Conservation (phyloP, 768 basidiomycete genomes). For the Rhodocollybia butyracea region DNA sequence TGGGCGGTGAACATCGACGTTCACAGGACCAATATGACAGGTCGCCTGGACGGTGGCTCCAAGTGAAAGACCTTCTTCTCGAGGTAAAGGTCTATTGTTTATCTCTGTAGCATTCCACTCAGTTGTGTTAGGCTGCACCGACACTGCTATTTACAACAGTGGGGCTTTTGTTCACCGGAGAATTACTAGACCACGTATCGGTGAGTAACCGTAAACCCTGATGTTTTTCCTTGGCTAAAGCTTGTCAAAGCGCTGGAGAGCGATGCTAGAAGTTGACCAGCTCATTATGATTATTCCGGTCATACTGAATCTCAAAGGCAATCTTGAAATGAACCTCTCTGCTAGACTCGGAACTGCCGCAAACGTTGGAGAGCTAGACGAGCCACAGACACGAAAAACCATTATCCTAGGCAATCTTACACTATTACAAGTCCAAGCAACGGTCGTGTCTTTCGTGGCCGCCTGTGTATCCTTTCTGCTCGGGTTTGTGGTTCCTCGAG, state of each 20-base stretch:
- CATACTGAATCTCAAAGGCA: conserved; percentile 93
- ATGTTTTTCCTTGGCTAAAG: neutral
- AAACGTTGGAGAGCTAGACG: conserved; percentile 90
- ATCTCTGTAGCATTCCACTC: neutral
- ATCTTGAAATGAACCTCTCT: conserved; percentile 98
- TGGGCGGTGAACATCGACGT: conserved; percentile 13
- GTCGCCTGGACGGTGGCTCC: conserved; percentile 42
- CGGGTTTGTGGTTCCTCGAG: conserved; percentile 54
- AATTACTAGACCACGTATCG: conserved; percentile 83
- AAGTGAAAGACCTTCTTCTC: conserved; percentile 59
- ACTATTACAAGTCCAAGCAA: conserved; percentile 90
- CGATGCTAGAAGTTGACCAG: conserved; percentile 88
- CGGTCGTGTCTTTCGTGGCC: conserved; percentile 84
- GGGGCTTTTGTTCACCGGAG: conserved; percentile 87
- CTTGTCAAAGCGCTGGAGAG: conserved; percentile 68
- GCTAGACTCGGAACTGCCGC: conserved; percentile 93
- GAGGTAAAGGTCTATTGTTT: conserved; percentile 45
- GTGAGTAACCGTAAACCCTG: conserved; percentile 37
- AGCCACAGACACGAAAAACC: conserved; percentile 51
- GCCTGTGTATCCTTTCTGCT: conserved; percentile 74
- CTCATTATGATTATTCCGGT: conserved; percentile 96
- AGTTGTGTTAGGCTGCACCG: conserved; percentile 66
- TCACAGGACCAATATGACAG: neutral
- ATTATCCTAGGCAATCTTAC: conserved; percentile 82
- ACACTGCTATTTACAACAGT: conserved; percentile 81